A percentile compares a stretch with the other conserved stretches of the same genome.
phyloP scores from a whole-genome alignment of 306 rosid genomes.

The Cicer chorassanicum region DNA sequence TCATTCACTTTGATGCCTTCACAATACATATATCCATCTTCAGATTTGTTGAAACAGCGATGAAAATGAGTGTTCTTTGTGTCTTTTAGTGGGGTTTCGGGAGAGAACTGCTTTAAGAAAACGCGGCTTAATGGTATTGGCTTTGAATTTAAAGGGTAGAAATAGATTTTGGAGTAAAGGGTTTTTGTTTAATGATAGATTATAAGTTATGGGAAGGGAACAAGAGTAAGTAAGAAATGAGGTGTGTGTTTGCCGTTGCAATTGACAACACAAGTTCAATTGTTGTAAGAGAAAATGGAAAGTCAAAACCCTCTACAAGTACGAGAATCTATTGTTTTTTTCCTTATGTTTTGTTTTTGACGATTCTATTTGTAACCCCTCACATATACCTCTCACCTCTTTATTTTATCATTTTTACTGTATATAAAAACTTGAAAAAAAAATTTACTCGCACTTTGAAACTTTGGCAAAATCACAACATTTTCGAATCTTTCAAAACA shows the following conservation, averaged over 20 bases:
- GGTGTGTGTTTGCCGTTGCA: constrained; percentile 62
- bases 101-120: constrained; percentile 63
- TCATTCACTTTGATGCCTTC: constrained; percentile 70
- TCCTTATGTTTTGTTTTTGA: background rate
- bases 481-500: no score
- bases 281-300: background rate
- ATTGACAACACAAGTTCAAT: background rate
- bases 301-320: background rate
- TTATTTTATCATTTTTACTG: no score
- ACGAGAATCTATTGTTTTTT: background rate
- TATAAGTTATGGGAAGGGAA: constrained; percentile 50
- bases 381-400: no score
- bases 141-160: constrained; percentile 46
- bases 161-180: constrained; percentile 48
- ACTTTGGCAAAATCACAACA: no score
- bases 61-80: constrained; percentile 50
- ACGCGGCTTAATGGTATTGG: constrained; percentile 37
- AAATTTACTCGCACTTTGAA: no score
- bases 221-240: constrained; percentile 48
- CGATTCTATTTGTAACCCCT: no score
- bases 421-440: no score
- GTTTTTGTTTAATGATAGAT: constrained; percentile 46
- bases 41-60: constrained; percentile 76
- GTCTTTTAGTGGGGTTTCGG: constrained; percentile 41
- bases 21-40: constrained; percentile 81